Base-by-base conservation (phyloP, 179 eudicot species). In the Carnegiea gigantea region DNA sequence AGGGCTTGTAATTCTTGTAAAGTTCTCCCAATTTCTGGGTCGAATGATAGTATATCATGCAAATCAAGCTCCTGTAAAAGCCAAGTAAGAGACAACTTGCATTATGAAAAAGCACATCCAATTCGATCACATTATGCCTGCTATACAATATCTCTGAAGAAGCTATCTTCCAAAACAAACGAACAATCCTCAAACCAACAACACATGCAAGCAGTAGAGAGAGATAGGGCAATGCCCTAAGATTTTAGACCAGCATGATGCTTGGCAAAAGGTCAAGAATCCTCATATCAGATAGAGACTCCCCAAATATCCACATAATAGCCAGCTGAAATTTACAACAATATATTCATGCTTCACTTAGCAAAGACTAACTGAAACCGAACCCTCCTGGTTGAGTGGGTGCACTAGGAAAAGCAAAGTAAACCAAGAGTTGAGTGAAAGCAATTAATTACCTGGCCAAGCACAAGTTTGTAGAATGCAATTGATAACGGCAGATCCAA, bases 1-100 rank as follows among this genome's bases (percentile, higher is more conserved):
- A 97, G 79, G 53, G 98, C 98, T 87, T 95, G 99, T 79, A 97
- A 65, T 78, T 95, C 99, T 90, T 87, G 98, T 90, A 97, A 87
- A 21, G 92, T 92, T 90, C 88, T 90, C 77, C 99, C 99, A 77
- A 97, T 85, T 84, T 92, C 98, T 26, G 90, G 86, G 87, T 97
- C 99, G 77, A 97, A 95, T 68, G 93, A 91, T 79, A 91, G 86
- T 60, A 97, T 91, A 85, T 97, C 99, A 85, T 93, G 92, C 90
- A 97, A 87, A 90, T 97, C 99, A 86, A 97, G 98, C 85, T 97
- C 99, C 99, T 97, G 90, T 82, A 82, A 51, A 73, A 38, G 48
- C 62, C 75, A 81, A 26, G 54, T 76, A 46, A 51, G 23, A 17
- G 75, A 46, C 28, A 9, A 13, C 15, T 59, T 12, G 2, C 9